Base-by-base conservation (phyloP, 208 protist species). In the Vickermania ingenoplastis region DNA sequence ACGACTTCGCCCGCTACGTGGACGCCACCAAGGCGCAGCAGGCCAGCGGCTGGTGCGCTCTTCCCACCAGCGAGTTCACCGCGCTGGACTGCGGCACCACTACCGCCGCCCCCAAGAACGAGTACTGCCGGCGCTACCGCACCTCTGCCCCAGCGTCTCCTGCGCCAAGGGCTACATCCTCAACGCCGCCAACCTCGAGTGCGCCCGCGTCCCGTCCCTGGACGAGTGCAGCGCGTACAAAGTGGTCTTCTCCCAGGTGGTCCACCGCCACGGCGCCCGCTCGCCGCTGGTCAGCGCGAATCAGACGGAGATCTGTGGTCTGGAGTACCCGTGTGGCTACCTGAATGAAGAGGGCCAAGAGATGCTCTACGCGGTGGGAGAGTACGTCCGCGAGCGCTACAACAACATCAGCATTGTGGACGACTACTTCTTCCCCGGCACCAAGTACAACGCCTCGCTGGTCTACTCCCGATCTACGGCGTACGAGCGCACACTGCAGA, bases 211-310 rank as follows among this genome's bases (percentile, higher is more conserved):
- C n/a, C n/a, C n/a, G n/a, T n/a, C n/a, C n/a, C n/a, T n/a, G n/a
- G n/a, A n/a, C n/a, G n/a, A n/a, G n/a, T n/a, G n/a, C n/a, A n/a
- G n/a, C n/a, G n/a, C n/a, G n/a, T n/a, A n/a, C n/a, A n/a, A n/a
- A n/a, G 23, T 53, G 61, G 27, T 25, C 57, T 5, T 70, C 45
- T 62, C 81, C 49, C 77, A 84, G 70, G 29, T 86, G 22, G 58
- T 80, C 29, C 79, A 86, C 57, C 79, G 79, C 41, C 79, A 86
- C 59, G 79, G 79, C 25, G 71, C 75, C 22, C 79, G 79, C 24
- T 50, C 60, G 0, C 30, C 75, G 27, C n/a, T 71, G 17, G 57
- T 67, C 1, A 21, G 28, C 14, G 3, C 59, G 58, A 81, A 86
- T 62, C 17, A 65, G 11, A 71, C 69, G 0, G 11, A 57, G n/a